Percentiles rank a stretch among this genome's conserved stretches.
phyloP scores from a whole-genome alignment of 208 protist species.

The Trichomonas vaginalis region DNA sequence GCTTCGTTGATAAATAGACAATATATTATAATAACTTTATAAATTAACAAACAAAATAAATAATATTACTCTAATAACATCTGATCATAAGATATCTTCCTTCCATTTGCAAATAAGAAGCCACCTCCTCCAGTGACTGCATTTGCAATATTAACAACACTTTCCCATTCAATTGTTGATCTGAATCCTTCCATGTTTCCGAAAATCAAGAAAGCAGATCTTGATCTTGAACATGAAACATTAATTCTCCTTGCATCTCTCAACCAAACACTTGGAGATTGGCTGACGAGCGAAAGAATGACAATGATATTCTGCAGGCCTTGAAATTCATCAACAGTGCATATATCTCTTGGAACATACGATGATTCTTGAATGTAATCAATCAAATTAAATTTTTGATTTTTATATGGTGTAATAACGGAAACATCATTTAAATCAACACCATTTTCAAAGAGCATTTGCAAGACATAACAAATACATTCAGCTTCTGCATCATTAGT shows the following conservation, averaged over 20 bases:
- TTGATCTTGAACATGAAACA: neutral
- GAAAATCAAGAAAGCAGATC: neutral
- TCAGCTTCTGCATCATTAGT: neutral
- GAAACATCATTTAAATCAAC: neutral
- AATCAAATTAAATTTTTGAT: neutral
- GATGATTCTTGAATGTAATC: neutral
- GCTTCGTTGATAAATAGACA: no score
- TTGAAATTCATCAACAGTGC: constrained; percentile 1
- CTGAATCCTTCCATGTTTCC: neutral
- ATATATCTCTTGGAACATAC: neutral
- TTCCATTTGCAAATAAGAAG: neutral
- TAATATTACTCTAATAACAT: no score
- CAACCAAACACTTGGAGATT: neutral
- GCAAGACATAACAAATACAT: neutral
- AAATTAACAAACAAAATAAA: neutral
- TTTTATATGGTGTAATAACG: neutral
- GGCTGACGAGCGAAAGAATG: neutral
- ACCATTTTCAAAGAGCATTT: neutral
- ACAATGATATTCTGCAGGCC: neutral
- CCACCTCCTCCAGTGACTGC: neutral
- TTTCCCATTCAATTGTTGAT: neutral
- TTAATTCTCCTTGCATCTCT: neutral
- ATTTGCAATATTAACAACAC: neutral
- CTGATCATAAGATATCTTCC: neutral
- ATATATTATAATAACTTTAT: no score